phyloP scores from a whole-genome alignment of 495 filamentous ascomycete species.

The Hypoxylon lienhwacheense region DNA sequence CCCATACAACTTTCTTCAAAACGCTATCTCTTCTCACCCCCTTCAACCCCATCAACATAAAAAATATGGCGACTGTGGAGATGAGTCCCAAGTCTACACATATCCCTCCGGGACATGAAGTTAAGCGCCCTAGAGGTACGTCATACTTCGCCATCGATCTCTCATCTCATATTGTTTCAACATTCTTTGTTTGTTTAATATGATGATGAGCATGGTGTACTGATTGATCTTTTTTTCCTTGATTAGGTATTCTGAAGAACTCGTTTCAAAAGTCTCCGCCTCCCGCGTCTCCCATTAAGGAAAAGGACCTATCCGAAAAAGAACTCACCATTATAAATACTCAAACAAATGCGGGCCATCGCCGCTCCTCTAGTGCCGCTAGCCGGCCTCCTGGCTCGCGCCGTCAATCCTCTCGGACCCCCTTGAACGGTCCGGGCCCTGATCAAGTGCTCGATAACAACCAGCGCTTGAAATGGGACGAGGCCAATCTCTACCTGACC shows the following conservation, averaged over 20 bases:
- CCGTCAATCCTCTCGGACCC: slow-evolving; percentile 62
- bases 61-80: slow-evolving; percentile 44
- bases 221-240: slow-evolving; percentile 17
- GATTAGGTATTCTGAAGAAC: slow-evolving; percentile 91
- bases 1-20: neutral
- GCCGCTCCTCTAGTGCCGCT: slow-evolving; percentile 74
- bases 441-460: slow-evolving; percentile 49
- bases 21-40: neutral
- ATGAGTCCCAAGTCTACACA: slow-evolving; percentile 42
- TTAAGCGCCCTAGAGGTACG: slow-evolving; percentile 78
- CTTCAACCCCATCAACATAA: neutral
- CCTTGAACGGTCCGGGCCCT: slow-evolving; percentile 45
- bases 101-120: slow-evolving; percentile 46
- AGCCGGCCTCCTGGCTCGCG: slow-evolving; percentile 63
- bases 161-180: neutral
- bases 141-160: slow-evolving; percentile 18
- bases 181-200: slow-evolving; percentile 1
- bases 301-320: slow-evolving; percentile 62
- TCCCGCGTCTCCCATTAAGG: slow-evolving; percentile 48
- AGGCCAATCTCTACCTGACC: slow-evolving; percentile 92
- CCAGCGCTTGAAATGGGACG: slow-evolving; percentile 92
- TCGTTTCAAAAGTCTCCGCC: slow-evolving; percentile 63
- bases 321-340: slow-evolving; percentile 93
- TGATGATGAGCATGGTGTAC: neutral
- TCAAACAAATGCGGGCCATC: slow-evolving; percentile 87